Percentiles rank a stretch among this genome's conserved stretches.
Evolutionary conservation across 2,329 filamentous ascomycete species (phyloP).

Genomic region (Diplocarpon rosae): DNA sequence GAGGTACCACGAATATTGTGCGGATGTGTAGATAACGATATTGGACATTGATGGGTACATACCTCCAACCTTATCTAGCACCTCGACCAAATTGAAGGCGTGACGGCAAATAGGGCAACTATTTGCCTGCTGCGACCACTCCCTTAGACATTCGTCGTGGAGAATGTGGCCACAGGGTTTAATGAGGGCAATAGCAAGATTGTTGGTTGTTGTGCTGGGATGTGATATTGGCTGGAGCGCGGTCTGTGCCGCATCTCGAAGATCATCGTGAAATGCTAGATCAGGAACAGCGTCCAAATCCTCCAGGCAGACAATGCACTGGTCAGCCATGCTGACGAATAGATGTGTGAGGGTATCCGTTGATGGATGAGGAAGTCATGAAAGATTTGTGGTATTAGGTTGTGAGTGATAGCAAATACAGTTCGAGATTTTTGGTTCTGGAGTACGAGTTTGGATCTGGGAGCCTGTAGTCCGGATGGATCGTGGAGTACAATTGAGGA

Average conservation of each 20-base stretch:
- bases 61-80: slow-evolving; percentile 74
- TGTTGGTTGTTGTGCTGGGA: slow-evolving; percentile 15
- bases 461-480: no score
- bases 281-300: slow-evolving; percentile 33
- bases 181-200: slow-evolving; percentile 40
- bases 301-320: slow-evolving; percentile 61
- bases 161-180: slow-evolving; percentile 81
- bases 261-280: slow-evolving; percentile 13
- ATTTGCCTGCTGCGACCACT: slow-evolving; percentile 94
- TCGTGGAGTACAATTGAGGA: no score
- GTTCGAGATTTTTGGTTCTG: no score
- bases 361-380: slow-evolving; percentile 21
- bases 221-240: slow-evolving; percentile 13
- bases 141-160: slow-evolving; percentile 83
- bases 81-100: slow-evolving; percentile 79
- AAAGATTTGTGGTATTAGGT: slow-evolving; percentile 12
- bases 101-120: slow-evolving; percentile 95
- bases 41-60: slow-evolving; percentile 30
- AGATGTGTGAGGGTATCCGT: slow-evolving; percentile 14
- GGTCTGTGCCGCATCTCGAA: slow-evolving; percentile 14
- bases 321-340: slow-evolving; percentile 38
- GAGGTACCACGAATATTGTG: slow-evolving; percentile 5
- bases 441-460: no score
- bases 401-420: not conserved
- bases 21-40: not conserved